Conservation (phyloP, 2,329 filamentous ascomycete species). For the Clarireedia hainanense region DNA sequence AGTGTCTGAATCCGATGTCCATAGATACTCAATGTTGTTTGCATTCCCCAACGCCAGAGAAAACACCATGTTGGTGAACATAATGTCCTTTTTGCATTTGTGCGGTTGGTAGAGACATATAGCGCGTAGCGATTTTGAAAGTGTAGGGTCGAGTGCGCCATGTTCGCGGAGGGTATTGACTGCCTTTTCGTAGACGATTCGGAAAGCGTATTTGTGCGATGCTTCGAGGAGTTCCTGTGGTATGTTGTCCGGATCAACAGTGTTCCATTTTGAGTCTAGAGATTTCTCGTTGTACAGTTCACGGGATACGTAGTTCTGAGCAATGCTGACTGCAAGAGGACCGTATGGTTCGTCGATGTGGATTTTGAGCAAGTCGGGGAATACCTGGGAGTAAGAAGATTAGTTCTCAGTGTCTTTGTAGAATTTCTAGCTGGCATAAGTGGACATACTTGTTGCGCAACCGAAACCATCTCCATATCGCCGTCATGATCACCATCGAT, state of each 20-base stretch:
- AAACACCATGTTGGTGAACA: constrained; percentile 33
- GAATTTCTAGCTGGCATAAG: background rate
- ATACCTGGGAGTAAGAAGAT: constrained; percentile 6
- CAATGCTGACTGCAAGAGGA: constrained; percentile 12
- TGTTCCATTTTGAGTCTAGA: background rate
- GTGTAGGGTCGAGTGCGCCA: constrained; percentile 2
- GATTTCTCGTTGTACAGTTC: constrained; percentile 8
- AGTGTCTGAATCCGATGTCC: constrained; percentile 32
- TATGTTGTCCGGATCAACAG: constrained; percentile 2
- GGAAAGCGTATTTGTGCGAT: constrained; percentile 10
- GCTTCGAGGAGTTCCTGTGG: constrained; percentile 10
- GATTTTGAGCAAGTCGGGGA: constrained; percentile 12
- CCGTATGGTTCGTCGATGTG: constrained; percentile 15
- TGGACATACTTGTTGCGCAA: constrained; percentile 12
- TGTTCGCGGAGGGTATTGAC: constrained; percentile 8
- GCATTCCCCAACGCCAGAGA: constrained; percentile 28
- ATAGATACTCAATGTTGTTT: constrained; percentile 30
- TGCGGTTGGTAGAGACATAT: constrained; percentile 32
- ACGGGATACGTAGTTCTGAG: constrained; percentile 11
- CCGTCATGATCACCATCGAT: constrained; percentile 15
- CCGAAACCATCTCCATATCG: constrained; percentile 16
- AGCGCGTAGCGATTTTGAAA: constrained; percentile 1
- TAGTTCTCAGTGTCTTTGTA: background rate
- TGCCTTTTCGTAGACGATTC: constrained; percentile 12
- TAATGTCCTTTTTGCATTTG: constrained; percentile 33